Conservation (phyloP, 2,329 filamentous ascomycete species). For the Parasarocladium wereldwijsianum region DNA sequence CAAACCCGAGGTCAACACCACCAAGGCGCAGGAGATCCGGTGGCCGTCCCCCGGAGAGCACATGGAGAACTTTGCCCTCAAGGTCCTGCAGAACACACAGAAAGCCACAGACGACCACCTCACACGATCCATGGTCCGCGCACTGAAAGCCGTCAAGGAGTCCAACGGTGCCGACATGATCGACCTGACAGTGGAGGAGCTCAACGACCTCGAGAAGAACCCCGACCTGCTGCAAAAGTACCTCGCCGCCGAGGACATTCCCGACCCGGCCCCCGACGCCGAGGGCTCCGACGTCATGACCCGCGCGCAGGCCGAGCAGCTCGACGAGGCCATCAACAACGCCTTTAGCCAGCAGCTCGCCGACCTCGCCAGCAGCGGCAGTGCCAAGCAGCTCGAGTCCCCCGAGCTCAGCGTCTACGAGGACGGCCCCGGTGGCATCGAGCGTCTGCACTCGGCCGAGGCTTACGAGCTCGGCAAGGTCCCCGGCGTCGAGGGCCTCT, state of each 20-base stretch:
- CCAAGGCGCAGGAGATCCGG: constrained; percentile 34
- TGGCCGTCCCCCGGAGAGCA: constrained; percentile 46
- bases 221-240: constrained; percentile 24
- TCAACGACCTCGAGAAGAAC: constrained; percentile 22
- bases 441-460: constrained; percentile 24
- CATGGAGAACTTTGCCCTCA: constrained; percentile 36
- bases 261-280: constrained; percentile 10
- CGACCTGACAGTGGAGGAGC: constrained; percentile 35
- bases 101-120: constrained; percentile 28
- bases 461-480: constrained; percentile 37
- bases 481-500: constrained; percentile 35
- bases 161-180: constrained; percentile 26
- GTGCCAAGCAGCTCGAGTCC: constrained; percentile 17
- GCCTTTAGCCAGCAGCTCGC: constrained; percentile 24
- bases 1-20: constrained; percentile 30
- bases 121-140: constrained; percentile 24
- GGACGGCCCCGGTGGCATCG: constrained; percentile 19
- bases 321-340: constrained; percentile 20
- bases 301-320: constrained; percentile 19
- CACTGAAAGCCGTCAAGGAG: constrained; percentile 26
- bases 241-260: constrained; percentile 16
- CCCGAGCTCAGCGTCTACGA: constrained; percentile 21
- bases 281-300: constrained; percentile 15
- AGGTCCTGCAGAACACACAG: constrained; percentile 26
- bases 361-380: constrained; percentile 15